Evolutionary conservation across 768 basidiomycete genomes (phyloP).

Genomic region (Kwoniella pini): DNA sequence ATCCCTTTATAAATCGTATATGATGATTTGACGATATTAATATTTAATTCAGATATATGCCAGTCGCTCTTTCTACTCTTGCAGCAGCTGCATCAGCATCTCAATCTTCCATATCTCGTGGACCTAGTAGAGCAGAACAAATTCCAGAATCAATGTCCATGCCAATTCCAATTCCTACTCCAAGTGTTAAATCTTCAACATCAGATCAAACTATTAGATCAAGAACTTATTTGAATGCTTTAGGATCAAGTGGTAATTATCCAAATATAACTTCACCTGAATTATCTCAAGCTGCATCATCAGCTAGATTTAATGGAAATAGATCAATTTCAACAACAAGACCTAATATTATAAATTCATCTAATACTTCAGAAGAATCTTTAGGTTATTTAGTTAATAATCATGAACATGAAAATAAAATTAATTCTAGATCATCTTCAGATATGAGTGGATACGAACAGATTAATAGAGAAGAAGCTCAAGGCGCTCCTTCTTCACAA

Average conservation of each 20-base stretch:
- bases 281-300: constrained; percentile 4
- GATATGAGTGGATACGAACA: constrained; percentile 37
- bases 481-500: constrained; percentile 6
- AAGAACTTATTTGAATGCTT: constrained; percentile 26
- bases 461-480: constrained; percentile 41
- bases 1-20: too few relatives aligned
- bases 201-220: constrained; percentile 28
- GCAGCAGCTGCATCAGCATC: constrained; percentile 23
- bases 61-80: constrained; percentile 38
- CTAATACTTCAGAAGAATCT: constrained; percentile 13
- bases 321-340: neutral
- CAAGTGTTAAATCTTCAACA: constrained; percentile 12
- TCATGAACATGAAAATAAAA: too few relatives aligned
- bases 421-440: constrained; percentile 24
- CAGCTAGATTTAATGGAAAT: neutral
- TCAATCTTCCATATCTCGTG: neutral
- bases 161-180: constrained; percentile 43
- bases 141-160: constrained; percentile 36
- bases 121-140: constrained; percentile 8
- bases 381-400: constrained; percentile 2
- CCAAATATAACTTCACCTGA: neutral
- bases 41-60: constrained; percentile 45
- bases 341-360: neutral
- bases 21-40: too few relatives aligned
- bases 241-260: neutral